Evolutionary conservation across 2,329 filamentous ascomycete species (phyloP).

Genomic region (Kalmusia sp.): DNA sequence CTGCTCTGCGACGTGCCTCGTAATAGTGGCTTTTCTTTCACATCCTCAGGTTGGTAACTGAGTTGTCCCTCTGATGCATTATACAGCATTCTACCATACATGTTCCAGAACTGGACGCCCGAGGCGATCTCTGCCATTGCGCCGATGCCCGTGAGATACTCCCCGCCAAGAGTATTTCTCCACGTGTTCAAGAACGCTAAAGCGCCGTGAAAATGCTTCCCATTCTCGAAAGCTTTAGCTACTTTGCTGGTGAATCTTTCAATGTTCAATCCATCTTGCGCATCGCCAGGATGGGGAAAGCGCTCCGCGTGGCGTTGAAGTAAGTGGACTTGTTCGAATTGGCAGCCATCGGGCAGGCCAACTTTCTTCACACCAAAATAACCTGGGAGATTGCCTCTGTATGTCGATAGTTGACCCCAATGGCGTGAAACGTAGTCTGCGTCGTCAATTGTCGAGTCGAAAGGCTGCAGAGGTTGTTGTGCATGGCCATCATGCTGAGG

Average conservation of each 20-base stretch:
- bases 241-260: constrained; percentile 59
- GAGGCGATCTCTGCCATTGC: constrained; percentile 58
- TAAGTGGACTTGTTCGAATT: constrained; percentile 61
- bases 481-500: neutral
- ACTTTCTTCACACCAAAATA: constrained; percentile 57
- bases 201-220: constrained; percentile 53
- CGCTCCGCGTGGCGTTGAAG: constrained; percentile 64
- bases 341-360: constrained; percentile 61
- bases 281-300: constrained; percentile 54
- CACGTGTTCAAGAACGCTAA: constrained; percentile 62
- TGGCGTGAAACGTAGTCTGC: constrained; percentile 44
- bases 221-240: constrained; percentile 52
- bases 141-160: constrained; percentile 57
- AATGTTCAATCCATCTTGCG: constrained; percentile 58
- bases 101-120: constrained; percentile 61
- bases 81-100: constrained; percentile 62
- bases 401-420: constrained; percentile 59
- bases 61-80: constrained; percentile 57
- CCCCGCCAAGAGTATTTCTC: constrained; percentile 54
- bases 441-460: constrained; percentile 35
- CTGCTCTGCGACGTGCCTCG: constrained; percentile 62
- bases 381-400: constrained; percentile 54
- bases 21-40: constrained; percentile 59
- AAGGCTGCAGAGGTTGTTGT: constrained; percentile 6
- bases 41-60: constrained; percentile 55